phyloP scores from a whole-genome alignment of 169 alveolate genomes.

The Plasmodium fragile region DNA sequence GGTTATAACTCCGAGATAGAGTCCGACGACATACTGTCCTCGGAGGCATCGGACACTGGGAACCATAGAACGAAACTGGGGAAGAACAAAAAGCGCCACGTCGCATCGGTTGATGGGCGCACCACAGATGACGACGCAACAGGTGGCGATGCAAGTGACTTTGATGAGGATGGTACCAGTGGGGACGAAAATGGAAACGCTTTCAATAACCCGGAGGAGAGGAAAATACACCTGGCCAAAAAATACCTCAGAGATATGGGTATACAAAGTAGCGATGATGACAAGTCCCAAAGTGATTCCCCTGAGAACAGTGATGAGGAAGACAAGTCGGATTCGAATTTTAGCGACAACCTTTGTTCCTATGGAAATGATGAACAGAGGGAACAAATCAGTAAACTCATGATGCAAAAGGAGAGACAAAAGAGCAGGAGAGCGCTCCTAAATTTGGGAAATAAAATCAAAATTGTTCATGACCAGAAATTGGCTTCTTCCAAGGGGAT shows the following conservation, averaged over 20 bases:
- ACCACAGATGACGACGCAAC: background rate
- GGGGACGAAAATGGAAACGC: slow-evolving; percentile 24
- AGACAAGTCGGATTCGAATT: background rate
- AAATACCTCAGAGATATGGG: slow-evolving; percentile 68
- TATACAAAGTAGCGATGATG: slow-evolving; percentile 35
- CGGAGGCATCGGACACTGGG: slow-evolving; percentile 21
- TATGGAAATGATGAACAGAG: slow-evolving; percentile 28
- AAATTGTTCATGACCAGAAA: slow-evolving; percentile 43
- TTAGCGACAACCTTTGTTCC: slow-evolving; percentile 12
- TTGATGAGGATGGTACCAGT: background rate
- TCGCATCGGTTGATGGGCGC: background rate
- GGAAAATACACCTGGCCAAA: slow-evolving; percentile 71
- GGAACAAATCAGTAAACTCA: slow-evolving; percentile 36
- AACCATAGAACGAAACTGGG: background rate
- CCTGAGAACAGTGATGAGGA: slow-evolving; percentile 7
- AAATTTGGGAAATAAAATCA: slow-evolving; percentile 61
- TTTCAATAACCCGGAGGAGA: slow-evolving; percentile 64
- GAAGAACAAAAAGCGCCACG: slow-evolving; percentile 28
- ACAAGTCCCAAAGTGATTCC: slow-evolving; percentile 5
- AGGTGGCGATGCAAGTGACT: slow-evolving; percentile 10
- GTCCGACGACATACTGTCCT: slow-evolving; percentile 60
- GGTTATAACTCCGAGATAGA: slow-evolving; percentile 45
- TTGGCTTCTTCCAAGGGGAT: slow-evolving; percentile 13
- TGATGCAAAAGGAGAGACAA: slow-evolving; percentile 42
- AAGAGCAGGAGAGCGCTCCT: slow-evolving; percentile 15